A percentile compares a stretch with the other conserved stretches of the same genome.
These are phyloP conservation scores for Trypanosoma conorhini DNA, from an alignment of 208 protist genomes.

Conservation along the genomic window DNA sequence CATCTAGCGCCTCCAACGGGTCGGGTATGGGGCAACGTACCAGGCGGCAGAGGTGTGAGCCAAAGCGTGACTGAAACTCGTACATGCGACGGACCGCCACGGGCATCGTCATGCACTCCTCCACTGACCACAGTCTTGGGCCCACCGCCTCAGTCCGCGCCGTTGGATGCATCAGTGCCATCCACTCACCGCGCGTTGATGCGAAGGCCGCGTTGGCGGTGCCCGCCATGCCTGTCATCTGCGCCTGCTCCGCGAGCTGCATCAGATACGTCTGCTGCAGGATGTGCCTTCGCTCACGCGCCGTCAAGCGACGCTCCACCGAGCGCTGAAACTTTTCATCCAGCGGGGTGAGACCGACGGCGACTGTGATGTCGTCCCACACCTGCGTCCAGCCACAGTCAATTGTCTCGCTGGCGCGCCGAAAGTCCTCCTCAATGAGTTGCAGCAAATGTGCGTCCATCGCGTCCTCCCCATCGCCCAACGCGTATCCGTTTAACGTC, in stretches of 20 bases:
- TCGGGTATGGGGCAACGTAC: constrained; percentile 16
- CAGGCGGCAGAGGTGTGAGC: constrained; percentile 30
- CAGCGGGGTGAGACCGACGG: background rate
- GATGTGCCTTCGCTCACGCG: constrained; percentile 48
- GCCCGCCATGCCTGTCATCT: constrained; percentile 24
- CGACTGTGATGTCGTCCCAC: background rate
- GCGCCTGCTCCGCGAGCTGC: constrained; percentile 22
- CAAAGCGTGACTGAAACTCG: constrained; percentile 38
- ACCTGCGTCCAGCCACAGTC: background rate
- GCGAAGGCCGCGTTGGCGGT: background rate
- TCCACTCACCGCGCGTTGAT: background rate
- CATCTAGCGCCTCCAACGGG: constrained; percentile 18
- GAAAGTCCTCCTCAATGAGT: constrained; percentile 20
- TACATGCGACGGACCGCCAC: constrained; percentile 32
- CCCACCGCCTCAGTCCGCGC: constrained; percentile 1
- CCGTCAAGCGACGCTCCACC: constrained; percentile 50
- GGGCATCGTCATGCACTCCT: constrained; percentile 35
- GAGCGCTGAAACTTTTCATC: constrained; percentile 38
- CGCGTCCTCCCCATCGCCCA: constrained; percentile 20
- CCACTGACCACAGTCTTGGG: constrained; percentile 25
- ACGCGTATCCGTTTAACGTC: constrained; percentile 20
- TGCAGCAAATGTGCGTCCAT: constrained; percentile 17
- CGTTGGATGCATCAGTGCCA: background rate
- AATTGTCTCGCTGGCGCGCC: background rate
- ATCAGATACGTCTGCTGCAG: constrained; percentile 50